Percentiles rank a stretch among this genome's conserved stretches.
Evolutionary conservation across 345 rosid genomes (phyloP).

Genomic region (Brassica rapa): DNA sequence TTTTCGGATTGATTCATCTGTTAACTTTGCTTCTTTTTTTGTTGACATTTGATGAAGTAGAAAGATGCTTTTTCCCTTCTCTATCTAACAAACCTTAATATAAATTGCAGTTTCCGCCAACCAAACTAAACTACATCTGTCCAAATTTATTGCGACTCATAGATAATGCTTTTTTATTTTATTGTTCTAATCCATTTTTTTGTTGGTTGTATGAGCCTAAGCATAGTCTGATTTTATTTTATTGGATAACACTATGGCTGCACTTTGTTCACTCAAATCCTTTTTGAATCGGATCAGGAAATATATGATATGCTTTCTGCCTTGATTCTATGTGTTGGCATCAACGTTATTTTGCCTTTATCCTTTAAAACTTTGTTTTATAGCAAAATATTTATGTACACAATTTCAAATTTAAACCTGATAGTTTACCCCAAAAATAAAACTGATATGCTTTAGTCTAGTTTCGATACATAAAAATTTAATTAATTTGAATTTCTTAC

Average conservation of each 20-base stretch:
- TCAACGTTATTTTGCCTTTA: neutral
- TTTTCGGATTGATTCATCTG: conserved; percentile 24
- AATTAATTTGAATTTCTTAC: too few species aligned
- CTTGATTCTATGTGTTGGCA: neutral
- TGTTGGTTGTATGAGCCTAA: neutral
- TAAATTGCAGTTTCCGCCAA: conserved; percentile 17
- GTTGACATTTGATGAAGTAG: conserved; percentile 13
- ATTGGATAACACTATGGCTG: conserved; percentile 4
- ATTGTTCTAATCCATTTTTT: neutral
- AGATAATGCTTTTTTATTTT: neutral
- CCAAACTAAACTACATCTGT: conserved; percentile 11
- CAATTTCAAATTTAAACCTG: neutral
- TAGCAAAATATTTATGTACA: neutral
- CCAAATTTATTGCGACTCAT: conserved; percentile 19
- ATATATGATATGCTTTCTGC: conserved; percentile 12
- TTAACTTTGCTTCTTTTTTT: neutral
- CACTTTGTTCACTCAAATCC: conserved; percentile 6
- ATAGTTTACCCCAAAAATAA: too few species aligned
- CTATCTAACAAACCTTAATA: conserved; percentile 14
- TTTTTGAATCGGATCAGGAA: conserved; percentile 18
- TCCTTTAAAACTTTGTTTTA: neutral
- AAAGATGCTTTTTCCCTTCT: conserved; percentile 14
- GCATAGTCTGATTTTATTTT: neutral
- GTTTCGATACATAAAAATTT: too few species aligned
- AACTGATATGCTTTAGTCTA: too few species aligned